Evolutionary conservation across 129 eudicot species (phyloP), one percentile per base, ranked within the genome.

Genomic region (Silybum marianum): DNA sequence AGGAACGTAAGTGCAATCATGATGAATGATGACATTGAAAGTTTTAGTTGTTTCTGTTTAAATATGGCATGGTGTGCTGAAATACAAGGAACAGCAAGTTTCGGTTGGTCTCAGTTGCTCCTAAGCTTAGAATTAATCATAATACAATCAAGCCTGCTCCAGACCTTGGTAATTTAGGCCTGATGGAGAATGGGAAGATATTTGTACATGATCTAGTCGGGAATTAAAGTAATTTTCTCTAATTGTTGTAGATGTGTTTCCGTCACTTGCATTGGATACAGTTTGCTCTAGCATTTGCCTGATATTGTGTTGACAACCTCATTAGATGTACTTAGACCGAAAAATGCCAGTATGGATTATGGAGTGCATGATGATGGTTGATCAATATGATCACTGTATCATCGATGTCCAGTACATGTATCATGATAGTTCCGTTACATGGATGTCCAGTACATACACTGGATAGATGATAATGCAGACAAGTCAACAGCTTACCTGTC

Each of bases 1-100:
- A 7, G 99, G 99, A 90, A 90, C 98, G 99, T 96, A 86, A 91
- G 99, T 81, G 39, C 16, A 24, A 70, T 76, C 23, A 7, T 14
- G 7, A 3, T 38, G 0, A 77, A 25, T 9, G 12, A 34, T 38
- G 6, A 14, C 4, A 25, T 42, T 58, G 11, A 19, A 58, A 21
- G 11, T 44, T 74, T 46, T 74, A 11, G 44, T 30, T n/a, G 44
- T n/a, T 76, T 22, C 34, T 25, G 73, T 69, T 28, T 16, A 28
- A 12, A 5, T 21, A 19, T 62, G 69, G 28, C 13, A 13, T 62
- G 26, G 19, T 62, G 69, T 62, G 69, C 26, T 62, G 28, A 62
- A 62, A 62, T 62, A 62, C 8, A 9, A 16, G 1, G 63, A 16
- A 18, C 63, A 16, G 8, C 16, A 9, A 16, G 8, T 51, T 16